phyloP scores from a whole-genome alignment of 257 asterid species.

The Nicotiana noctiflora region DNA sequence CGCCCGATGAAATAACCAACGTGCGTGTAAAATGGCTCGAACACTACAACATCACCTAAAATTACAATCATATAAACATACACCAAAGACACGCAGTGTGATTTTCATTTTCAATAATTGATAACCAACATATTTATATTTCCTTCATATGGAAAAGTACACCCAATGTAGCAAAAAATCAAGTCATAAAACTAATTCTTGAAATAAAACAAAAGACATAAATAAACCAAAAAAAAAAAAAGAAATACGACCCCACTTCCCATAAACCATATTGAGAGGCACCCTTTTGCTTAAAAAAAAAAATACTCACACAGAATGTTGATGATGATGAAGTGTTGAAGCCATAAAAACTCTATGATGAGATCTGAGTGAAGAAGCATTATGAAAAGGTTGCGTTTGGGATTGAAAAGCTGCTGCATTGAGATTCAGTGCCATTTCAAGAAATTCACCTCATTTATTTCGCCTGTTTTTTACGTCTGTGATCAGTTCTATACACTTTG shows the following conservation, averaged over 20 bases:
- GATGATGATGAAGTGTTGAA: conserved; percentile 35
- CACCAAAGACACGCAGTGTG: neutral
- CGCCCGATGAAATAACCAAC: no score
- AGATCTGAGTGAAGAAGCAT: conserved; percentile 38
- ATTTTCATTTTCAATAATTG: neutral
- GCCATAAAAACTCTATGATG: conserved; percentile 46
- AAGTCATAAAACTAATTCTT: neutral
- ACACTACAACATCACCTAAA: neutral
- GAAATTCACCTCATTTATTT: neutral
- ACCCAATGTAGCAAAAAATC: neutral
- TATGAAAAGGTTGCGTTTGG: neutral
- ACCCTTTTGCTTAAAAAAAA: no score
- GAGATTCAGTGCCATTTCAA: conserved; percentile 43
- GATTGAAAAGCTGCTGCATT: conserved; percentile 24
- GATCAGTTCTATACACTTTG: neutral
- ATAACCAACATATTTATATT: neutral
- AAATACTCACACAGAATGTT: conserved; percentile 37
- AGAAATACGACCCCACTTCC: neutral
- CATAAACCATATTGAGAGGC: neutral
- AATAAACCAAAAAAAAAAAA: neutral
- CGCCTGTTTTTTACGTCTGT: neutral
- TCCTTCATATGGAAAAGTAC: neutral
- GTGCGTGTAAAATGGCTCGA: no score
- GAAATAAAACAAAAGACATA: neutral
- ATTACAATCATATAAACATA: neutral